Conservation (phyloP, 352 stramenopile species). For the Poterioochromonas sp. region DNA sequence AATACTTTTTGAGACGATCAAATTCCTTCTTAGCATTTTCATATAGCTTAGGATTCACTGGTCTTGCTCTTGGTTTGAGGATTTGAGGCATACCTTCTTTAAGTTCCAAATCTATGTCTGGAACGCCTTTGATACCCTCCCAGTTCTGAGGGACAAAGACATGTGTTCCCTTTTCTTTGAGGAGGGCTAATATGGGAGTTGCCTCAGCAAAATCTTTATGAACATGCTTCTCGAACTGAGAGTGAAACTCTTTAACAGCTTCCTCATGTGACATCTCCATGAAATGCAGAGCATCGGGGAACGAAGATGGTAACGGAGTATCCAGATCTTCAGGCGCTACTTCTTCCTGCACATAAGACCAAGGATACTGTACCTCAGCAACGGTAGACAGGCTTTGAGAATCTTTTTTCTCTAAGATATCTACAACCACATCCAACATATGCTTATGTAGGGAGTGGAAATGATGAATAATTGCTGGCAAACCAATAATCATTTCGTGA, state of each 20-base stretch:
- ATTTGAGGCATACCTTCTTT: neutral
- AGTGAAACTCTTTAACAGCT: neutral
- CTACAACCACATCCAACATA: neutral
- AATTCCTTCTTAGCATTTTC: neutral
- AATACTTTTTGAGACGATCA: neutral
- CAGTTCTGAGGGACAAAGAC: neutral
- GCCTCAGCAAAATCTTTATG: neutral
- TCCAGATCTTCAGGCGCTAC: neutral
- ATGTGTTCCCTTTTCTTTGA: neutral
- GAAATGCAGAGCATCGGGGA: neutral
- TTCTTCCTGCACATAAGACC: neutral
- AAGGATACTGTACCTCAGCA: neutral
- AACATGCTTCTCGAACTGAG: neutral
- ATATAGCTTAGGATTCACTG: neutral
- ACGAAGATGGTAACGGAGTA: neutral
- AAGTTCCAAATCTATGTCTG: neutral
- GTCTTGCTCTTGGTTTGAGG: neutral
- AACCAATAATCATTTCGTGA: constrained; percentile 20
- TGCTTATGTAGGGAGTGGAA: neutral
- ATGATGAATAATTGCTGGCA: neutral
- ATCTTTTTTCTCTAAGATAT: neutral
- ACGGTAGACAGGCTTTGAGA: too few relatives aligned
- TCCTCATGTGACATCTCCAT: constrained; percentile 13
- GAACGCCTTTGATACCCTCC: neutral
- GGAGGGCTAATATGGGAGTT: neutral